Evolutionary conservation across 345 rosid species (phyloP), one percentile per base, ranked within the genome.

Genomic region (Gossypium arboreum): DNA sequence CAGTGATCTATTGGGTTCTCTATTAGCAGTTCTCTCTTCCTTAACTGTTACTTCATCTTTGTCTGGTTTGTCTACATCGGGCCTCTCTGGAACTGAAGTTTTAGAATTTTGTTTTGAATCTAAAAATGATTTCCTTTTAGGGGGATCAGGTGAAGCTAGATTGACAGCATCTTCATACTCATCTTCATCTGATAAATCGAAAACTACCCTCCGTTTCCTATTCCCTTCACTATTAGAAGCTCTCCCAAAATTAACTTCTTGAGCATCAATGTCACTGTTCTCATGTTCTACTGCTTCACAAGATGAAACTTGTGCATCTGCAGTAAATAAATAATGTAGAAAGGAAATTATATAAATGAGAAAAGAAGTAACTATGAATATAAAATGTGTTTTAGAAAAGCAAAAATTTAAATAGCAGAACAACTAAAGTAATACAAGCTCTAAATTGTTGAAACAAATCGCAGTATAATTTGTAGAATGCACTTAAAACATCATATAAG

Each of bases 151-250:
- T 51, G 98, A 90, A 62, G 83, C 92, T 82, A 92, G 81, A 78
- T 82, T 87, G 81, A 88, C 89, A 10, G 84, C 89, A 75, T 87
- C 97, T 87, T 81, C 97, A 76, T 11, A 75, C 77, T 91, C 97
- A 62, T 90, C 85, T 74, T 91, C 98, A 83, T 94, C 98, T 5
- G 98, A 93, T 41, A 83, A 76, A 80, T 94, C 93, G 65, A 92
- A 81, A 73, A 94, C 85, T 70, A 88, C 92, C 76, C 84, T 91
- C 79, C 98, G 91, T 81, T 93, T 94, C 73, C 87, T 88, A 76
- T 80, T 72, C 50, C 84, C 80, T 74, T 84, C 86, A 34, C 86
- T 83, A 77, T 83, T 83, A 59, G 92, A 76, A 8, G 79, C 72
- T 76, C 85, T 82, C 83, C 64, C 83, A 73, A 82, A 76, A 80